phyloP scores from a whole-genome alignment of 2,329 filamentous ascomycete genomes.

The Plenodomus biglobosus region DNA sequence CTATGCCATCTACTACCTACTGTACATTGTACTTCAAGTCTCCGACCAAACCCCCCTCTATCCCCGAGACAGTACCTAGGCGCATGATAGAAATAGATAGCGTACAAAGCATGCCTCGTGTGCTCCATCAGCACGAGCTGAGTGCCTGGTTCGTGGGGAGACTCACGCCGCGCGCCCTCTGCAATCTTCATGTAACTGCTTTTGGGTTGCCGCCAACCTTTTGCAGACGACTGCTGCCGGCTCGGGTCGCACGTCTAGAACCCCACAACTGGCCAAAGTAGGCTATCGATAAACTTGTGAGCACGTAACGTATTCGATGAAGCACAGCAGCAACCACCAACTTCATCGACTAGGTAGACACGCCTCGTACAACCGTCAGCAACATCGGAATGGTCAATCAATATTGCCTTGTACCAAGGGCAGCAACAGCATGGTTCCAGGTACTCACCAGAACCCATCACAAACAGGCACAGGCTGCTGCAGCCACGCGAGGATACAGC shows the following conservation, averaged over 20 bases:
- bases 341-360: neutral
- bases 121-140: neutral
- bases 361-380: neutral
- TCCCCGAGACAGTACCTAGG: too few species aligned
- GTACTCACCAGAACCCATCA: neutral
- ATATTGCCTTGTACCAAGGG: too few species aligned
- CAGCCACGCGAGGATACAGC: conserved; percentile 12
- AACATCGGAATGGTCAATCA: neutral
- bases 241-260: neutral
- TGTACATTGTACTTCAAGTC: too few species aligned
- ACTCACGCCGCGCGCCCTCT: too few species aligned
- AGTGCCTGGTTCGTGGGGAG: neutral
- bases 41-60: too few species aligned
- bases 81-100: too few species aligned
- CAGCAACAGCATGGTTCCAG: too few species aligned
- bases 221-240: neutral
- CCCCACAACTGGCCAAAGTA: neutral
- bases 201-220: neutral
- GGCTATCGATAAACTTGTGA: neutral
- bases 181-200: neutral
- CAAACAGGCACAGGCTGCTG: neutral
- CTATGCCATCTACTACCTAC: too few species aligned
- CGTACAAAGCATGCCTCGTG: neutral
- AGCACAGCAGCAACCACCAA: neutral
- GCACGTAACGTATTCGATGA: neutral